Conservation (phyloP, 495 filamentous ascomycete genomes). For the Bacidia rubella region DNA sequence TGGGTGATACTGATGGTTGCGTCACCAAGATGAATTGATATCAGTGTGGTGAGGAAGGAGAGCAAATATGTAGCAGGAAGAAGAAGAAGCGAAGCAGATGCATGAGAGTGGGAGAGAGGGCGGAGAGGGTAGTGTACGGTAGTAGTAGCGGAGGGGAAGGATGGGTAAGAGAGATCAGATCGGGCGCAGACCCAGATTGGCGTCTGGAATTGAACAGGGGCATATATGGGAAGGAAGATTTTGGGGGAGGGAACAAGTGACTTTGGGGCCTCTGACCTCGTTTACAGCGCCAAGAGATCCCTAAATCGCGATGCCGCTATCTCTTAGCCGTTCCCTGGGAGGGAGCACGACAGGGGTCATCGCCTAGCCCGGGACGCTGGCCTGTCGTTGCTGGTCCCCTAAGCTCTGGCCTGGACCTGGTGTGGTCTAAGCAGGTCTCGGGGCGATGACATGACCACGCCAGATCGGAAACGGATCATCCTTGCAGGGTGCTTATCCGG, state of each 20-base stretch:
- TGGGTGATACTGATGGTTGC: no score
- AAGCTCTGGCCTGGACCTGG: background rate
- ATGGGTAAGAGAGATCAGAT: background rate
- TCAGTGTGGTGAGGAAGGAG: background rate
- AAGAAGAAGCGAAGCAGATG: background rate
- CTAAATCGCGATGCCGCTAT: background rate
- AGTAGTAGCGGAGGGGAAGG: background rate
- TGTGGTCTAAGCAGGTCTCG: background rate
- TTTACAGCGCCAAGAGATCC: background rate
- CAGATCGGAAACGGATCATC: background rate
- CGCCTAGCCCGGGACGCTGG: no score
- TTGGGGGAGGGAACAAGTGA: background rate
- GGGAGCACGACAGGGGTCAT: background rate
- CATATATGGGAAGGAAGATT: background rate
- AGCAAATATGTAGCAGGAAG: background rate
- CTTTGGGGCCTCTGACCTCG: background rate
- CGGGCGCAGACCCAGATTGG: background rate
- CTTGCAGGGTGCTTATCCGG: background rate
- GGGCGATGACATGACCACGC: background rate
- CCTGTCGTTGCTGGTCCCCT: background rate
- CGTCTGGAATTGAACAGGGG: background rate
- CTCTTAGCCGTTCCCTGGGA: background rate
- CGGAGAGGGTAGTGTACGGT: no score
- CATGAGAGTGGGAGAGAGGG: background rate
- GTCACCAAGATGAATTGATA: no score